Base-by-base conservation (phyloP, 2,329 filamentous ascomycete genomes). In the Pleoardoris graminearum region DNA sequence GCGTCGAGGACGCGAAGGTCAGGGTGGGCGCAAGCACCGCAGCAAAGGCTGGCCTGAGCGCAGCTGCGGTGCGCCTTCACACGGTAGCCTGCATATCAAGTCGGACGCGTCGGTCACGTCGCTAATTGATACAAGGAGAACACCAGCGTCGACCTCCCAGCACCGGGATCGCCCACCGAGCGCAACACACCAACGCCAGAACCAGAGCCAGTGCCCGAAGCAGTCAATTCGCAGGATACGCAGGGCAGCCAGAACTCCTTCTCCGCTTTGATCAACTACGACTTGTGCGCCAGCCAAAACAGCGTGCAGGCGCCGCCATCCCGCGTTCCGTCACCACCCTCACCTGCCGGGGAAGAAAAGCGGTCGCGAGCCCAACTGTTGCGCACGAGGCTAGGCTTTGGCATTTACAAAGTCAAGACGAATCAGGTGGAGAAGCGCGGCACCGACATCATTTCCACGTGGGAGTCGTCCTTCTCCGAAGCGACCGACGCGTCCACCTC, bases 361-460 rank as follows among this genome's bases (percentile, higher is more conserved):
- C n/a, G 47, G 41, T 70, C 88, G 81, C 82, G 83, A 73, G 86
- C 85, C 17, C 82, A 88, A 65, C 82, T 85, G 43, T 77, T 91
- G 38, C 82, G 82, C 46, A 79, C 90, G 8, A 82, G 88, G n/a
- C 82, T 92, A 14, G 80, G 82, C 23, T 81, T 91, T 17, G 89
- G 87, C 12, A 82, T 82, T 65, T 91, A 91, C 78, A 91, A 91
- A 73, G 79, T 92, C 59, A 82, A 81, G 51, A 91, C 88, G 1
- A 85, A 88, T 54, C 89, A 92, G 72, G 81, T 85, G 48, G 76
- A 82, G 51, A 79, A 89, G 23, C 85, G 87, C 1, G 57, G 63
- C 80, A 90, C 55, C 78, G 85, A 50, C 74, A 82, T 91, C 35
- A 67, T 75, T 10, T 67, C 69, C 5, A 61, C 58, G 12, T 69